Evolutionary conservation across 2,329 filamentous ascomycete genomes (phyloP), one percentile per base, ranked within the genome.

Genomic region (Alternaria consortialis): DNA sequence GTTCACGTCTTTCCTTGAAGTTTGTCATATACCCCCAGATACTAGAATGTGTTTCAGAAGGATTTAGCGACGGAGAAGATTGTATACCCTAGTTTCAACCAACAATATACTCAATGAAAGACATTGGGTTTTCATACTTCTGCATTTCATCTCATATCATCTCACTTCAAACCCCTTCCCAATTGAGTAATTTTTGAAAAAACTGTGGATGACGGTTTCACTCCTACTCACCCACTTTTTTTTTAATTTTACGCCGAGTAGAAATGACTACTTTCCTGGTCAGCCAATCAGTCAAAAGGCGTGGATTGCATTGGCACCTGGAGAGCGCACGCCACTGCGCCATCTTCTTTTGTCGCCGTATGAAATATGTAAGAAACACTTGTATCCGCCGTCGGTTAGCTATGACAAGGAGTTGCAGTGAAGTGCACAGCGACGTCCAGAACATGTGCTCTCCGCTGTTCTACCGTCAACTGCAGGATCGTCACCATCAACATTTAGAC

Each of bases 11-110:
- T 50, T 50, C 46, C 20, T 50, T 50, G 12, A 48, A 34, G 20
- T 50, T 50, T 37, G 20, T 50, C 20, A 58, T 58, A 58, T 56
- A 56, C 54, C 54, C 53, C 31, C 15, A 50, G 31, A 50, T 27
- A 50, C 31, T 13, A 50, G 46, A 50, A 50, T 50, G 32, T 50
- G 20, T 50, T 50, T 27, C 1, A 15, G 5, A 50, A 13, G 34
- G 13, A 50, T 37, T 23, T 23, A 29, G 11, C 36, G 29, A 42
- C 11, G 39, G 29, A 50, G 27, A 36, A 56, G 42, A 46, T 40
- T 47, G 46, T 27, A 42, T 37, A 43, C 20, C 12, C 6, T 25
- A 25, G 20, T 42, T 23, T 15, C 13, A 15, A 7, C 3, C 20
- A 42, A 25, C 25, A 42, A 42, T 15, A 13, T 25, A 25, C 39